Evolutionary conservation across 2,329 filamentous ascomycete genomes (phyloP), one percentile per base, ranked within the genome.

Genomic region (Fusarium sp.): DNA sequence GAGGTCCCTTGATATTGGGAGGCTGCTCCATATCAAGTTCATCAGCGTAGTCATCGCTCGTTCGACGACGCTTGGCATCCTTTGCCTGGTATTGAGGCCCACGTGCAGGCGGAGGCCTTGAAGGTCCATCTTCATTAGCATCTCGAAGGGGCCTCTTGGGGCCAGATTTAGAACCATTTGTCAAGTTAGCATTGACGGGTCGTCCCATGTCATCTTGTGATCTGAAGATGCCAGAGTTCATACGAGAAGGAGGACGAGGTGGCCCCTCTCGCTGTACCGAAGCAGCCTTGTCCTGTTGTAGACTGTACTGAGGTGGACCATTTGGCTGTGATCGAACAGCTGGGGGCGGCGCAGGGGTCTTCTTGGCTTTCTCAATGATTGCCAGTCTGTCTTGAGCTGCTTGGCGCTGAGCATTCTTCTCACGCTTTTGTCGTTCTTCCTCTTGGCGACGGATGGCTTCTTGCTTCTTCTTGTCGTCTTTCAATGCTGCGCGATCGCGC

Each of bases 11-110:
- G 76, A 95, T 87, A 65, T 84, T 86, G 31, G 82, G 83, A 50
- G 90, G 86, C 44, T 89, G 87, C 63, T 90, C 86, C 78, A 86
- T 86, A 51, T 89, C 87, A 47, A 86, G 83, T 61, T 91, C 90
- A 62, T 91, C 88, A 71, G 93, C 91, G 69, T 90, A 88, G 64
- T 91, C 89, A 57, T 95, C 92, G 45, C 92, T 91, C 58, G 92
- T 96, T 79, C 92, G 92, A 74, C 94, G 89, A 64, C 95, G 90
- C 85, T 97, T 98, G 28, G 89, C 86, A 58, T 97, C 94, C 73
- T 90, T 89, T 28, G 88, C 84, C 78, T 93, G 90, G 74, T 93
- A 91, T 15, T 89, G 86, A n/a, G 90, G 86, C 22, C 88, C 87
- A 48, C 90, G 87, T 20, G 82, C 78, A 18, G 81, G 82, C 8